These are phyloP conservation scores for Claviceps maximensis DNA, from an alignment of 2,329 filamentous ascomycete species.

Conservation along the genomic window DNA sequence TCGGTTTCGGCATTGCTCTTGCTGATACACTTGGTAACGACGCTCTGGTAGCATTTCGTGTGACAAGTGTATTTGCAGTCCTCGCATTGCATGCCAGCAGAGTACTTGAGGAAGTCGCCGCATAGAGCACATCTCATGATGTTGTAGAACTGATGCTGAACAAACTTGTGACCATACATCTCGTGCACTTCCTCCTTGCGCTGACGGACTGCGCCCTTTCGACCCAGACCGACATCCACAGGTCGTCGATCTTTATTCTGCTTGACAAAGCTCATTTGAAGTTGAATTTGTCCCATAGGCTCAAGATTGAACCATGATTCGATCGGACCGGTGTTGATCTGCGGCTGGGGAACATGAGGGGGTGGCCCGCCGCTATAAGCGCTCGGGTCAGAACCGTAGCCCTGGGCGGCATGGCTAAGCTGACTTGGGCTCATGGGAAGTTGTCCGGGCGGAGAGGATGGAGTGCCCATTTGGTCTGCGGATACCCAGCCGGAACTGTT, in stretches of 20 bases:
- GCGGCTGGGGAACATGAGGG: constrained; percentile 28
- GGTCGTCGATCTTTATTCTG: constrained; percentile 70
- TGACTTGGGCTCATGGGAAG: constrained; percentile 43
- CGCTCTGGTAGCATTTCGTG: constrained; percentile 89
- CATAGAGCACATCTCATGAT: constrained; percentile 99
- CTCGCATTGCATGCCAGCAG: constrained; percentile 96
- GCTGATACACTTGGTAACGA: constrained; percentile 98
- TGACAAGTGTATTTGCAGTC: constrained; percentile 99
- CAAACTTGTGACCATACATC: constrained; percentile 98
- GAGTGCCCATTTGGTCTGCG: constrained; percentile 78
- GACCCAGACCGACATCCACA: constrained; percentile 79
- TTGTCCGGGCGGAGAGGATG: constrained; percentile 34
- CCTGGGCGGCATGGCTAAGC: constrained; percentile 29
- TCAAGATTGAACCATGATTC: constrained; percentile 97
- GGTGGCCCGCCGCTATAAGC: constrained; percentile 18
- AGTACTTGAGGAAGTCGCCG: constrained; percentile 96
- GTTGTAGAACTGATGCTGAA: constrained; percentile 98
- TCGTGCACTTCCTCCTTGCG: constrained; percentile 97
- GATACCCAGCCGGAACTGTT: constrained; percentile 94
- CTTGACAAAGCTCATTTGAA: constrained; percentile 86
- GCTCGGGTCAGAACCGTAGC: constrained; percentile 16
- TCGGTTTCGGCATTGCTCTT: constrained; percentile 98
- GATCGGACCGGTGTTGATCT: constrained; percentile 48
- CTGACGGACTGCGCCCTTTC: constrained; percentile 92
- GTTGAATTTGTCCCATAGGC: constrained; percentile 81